Evolutionary conservation across 768 basidiomycete genomes (phyloP), one percentile per base, ranked within the genome.

Genomic region (Daedalea quercina): DNA sequence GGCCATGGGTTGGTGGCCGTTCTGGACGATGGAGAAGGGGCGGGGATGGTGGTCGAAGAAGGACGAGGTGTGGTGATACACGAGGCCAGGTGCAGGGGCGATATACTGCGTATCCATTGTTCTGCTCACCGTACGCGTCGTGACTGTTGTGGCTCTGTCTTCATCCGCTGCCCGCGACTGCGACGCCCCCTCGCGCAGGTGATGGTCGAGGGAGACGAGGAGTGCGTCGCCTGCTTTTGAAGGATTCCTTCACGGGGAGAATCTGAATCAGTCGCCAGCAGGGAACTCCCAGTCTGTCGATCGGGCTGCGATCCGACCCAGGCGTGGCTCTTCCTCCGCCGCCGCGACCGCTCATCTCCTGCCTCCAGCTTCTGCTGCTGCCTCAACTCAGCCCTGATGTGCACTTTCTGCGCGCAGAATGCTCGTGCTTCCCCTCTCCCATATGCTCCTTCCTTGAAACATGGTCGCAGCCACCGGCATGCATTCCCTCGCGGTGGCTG

Each of bases 81-180:
- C 60, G 60, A 61, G 60, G 57, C 55, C 57, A 24, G n/a, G n/a
- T n/a, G n/a, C n/a, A n/a, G 54, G 25, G 37, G 35, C 26, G n/a
- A 40, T 47, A 47, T 59, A 57, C 47, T 62, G 57, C 54, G 55
- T 57, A 58, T 59, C 58, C 60, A 62, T 62, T 34, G 55, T 52
- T n/a, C n/a, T n/a, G n/a, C n/a, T n/a, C n/a, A n/a, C n/a, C 50
- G 28, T 40, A 24, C 47, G 49, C 51, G 50, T 31, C 47, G 25
- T 42, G n/a, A 17, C n/a, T 41, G 24, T 15, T 40, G 37, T 19
- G 37, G 13, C 37, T 26, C 22, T 47, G 53, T 57, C 47, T 49
- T 52, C 58, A 60, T 60, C 53, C 45, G 55, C 55, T 54, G 48
- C 25, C 19, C 28, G 53, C 34, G 37, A 31, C 47, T 34, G 26